Base-by-base conservation (phyloP, 345 rosid species). In the Toxicodendron radicans region DNA sequence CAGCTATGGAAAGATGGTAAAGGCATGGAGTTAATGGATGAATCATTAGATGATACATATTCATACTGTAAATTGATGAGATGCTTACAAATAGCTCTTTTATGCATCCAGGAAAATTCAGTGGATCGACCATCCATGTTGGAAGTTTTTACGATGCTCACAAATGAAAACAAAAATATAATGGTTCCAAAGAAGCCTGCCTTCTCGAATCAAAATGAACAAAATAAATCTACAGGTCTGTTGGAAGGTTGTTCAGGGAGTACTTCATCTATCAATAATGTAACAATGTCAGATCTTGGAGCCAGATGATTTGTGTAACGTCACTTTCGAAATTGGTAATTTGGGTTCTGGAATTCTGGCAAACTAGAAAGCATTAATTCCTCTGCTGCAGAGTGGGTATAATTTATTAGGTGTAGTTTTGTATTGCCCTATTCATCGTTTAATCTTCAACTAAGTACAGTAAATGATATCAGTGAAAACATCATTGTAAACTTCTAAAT, bases 1-100 rank as follows among this genome's bases (percentile, higher is more conserved):
- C 35, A 66, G 35, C 20, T 46, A 5, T 66, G 70, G 70, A 48
- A 48, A 24, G 21, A 27, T 14, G 57, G 57, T 6, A 48, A 48
- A 48, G 38, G 57, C 13, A 9, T 14, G 41, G 57, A 66, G 27
- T 64, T 70, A 57, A 17, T 73, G 10, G 76, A 81, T 7, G 7
- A 60, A 12, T 2, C 67, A 1, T 5, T 68, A 9, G 59, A 68
- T 1, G 59, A 68, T 52, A 10, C 1, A 32, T 0, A 4, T 30
- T 51, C 46, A 1, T n/a, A 60, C 2, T 68, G 59, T 2, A 68
- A 68, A 23, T 17, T 68, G 3, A 11, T 53, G 27, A 68, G 41
- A 53, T 53, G 61, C 7, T 6, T 68, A 61, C 48, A 33, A 10
- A 33, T 53, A 33, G 72, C 61, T 30, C 27, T 68, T 16, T 12